These are phyloP conservation scores for Fusarium oligoseptatum DNA, from an alignment of 2,329 filamentous ascomycete genomes.

Conservation along the genomic window DNA sequence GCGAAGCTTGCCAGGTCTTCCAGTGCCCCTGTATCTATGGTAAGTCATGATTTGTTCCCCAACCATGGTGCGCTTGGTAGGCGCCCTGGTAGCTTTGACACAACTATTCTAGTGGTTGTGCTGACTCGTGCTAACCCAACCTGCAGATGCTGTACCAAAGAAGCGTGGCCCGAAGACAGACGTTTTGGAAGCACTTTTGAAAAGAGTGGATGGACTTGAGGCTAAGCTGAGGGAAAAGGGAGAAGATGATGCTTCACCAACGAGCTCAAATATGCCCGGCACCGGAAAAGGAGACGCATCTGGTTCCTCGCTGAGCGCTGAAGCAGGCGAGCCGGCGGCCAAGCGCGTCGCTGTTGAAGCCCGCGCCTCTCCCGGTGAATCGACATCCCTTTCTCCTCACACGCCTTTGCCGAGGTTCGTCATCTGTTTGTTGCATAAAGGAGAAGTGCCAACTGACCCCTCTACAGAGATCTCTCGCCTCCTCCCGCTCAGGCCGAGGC, in stretches of 20 bases:
- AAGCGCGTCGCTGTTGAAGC: conserved; percentile 58
- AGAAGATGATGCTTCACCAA: conserved; percentile 49
- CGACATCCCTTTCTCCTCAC: conserved; percentile 41
- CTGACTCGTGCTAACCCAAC: conserved; percentile 9
- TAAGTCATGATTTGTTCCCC: conserved; percentile 57
- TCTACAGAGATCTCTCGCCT: conserved; percentile 60
- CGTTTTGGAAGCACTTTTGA: conserved; percentile 85
- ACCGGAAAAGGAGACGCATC: conserved; percentile 40
- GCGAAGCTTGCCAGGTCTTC: conserved; percentile 90
- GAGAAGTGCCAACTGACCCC: conserved; percentile 21
- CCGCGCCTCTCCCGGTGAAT: conserved; percentile 46
- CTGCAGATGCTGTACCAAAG: conserved; percentile 85
- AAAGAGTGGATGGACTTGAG: conserved; percentile 87
- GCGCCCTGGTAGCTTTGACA: neutral
- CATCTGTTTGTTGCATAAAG: neutral
- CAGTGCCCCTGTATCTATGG: conserved; percentile 91
- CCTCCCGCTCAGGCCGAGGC: conserved; percentile 68
- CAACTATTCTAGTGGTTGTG: neutral
- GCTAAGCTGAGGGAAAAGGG: conserved; percentile 81
- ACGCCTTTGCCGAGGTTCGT: conserved; percentile 46
- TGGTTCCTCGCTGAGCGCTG: conserved; percentile 42
- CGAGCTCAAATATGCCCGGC: conserved; percentile 32
- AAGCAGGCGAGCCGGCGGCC: conserved; percentile 53
- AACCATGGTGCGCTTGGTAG: neutral
- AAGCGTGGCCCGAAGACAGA: conserved; percentile 93